Evolutionary conservation across 345 rosid species (phyloP).

Genomic region (Hypericum perforatum): DNA sequence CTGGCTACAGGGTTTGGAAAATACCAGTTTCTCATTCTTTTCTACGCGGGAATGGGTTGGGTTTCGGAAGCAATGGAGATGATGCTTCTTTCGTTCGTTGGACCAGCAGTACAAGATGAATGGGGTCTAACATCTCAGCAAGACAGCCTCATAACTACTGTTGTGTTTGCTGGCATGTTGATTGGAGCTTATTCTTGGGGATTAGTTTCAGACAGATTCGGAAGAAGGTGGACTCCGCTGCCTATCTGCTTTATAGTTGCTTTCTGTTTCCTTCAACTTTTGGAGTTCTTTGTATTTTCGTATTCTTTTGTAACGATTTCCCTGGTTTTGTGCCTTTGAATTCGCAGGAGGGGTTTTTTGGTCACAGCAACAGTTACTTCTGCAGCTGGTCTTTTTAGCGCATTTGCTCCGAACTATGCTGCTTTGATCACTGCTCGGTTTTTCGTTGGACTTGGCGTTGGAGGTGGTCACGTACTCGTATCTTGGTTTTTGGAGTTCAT

Average conservation of each 20-base stretch:
- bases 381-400: slow-evolving; percentile 70
- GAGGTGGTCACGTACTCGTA: background rate
- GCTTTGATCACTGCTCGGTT: slow-evolving; percentile 48
- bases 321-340: background rate
- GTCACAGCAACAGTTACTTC: slow-evolving; percentile 68
- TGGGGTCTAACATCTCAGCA: slow-evolving; percentile 5
- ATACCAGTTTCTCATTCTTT: background rate
- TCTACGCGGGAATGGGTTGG: slow-evolving; percentile 10
- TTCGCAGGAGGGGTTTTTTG: slow-evolving; percentile 74
- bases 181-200: slow-evolving; percentile 11
- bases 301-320: too few relatives aligned
- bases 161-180: slow-evolving; percentile 11
- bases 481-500: background rate
- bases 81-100: slow-evolving; percentile 12
- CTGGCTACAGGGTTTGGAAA: slow-evolving; percentile 5
- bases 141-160: slow-evolving; percentile 4
- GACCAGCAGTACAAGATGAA: background rate
- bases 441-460: slow-evolving; percentile 4
- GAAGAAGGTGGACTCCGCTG: background rate
- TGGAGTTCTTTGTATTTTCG: too few relatives aligned
- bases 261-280: background rate
- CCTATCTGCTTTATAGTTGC: background rate
- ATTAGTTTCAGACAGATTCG: slow-evolving; percentile 1
- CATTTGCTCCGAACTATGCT: slow-evolving; percentile 60
- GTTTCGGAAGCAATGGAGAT: slow-evolving; percentile 10